Conservation (phyloP, 305 asterid genomes). For the Solanum aculeatissimum region DNA sequence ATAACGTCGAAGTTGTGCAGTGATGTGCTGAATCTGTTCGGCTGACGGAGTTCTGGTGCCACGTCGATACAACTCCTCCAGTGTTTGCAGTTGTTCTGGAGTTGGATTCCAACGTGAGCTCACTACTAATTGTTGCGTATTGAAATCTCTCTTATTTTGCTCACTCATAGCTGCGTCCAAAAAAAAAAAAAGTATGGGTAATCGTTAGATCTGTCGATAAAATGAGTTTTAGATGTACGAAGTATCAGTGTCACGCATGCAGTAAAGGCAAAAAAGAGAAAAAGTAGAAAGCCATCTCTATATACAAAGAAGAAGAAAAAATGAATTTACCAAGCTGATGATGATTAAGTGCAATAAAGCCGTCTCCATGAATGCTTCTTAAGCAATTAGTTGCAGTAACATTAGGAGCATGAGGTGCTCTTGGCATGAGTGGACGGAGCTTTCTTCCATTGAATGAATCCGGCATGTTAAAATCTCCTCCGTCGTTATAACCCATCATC, state of each 20-base stretch:
- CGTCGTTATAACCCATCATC: conserved; percentile 86
- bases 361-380: conserved; percentile 24
- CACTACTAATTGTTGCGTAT: conserved; percentile 70
- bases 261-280: background rate
- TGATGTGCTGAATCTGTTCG: conserved; percentile 87
- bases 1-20: conserved; percentile 62
- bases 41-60: conserved; percentile 90
- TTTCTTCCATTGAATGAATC: conserved; percentile 46
- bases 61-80: conserved; percentile 66
- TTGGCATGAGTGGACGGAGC: conserved; percentile 56
- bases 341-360: conserved; percentile 44
- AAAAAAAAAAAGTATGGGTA: background rate
- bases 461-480: conserved; percentile 39
- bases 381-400: conserved; percentile 17
- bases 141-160: conserved; percentile 50
- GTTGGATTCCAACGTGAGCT: conserved; percentile 97
- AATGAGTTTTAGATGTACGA: background rate
- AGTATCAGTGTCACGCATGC: conserved; percentile 1
- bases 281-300: background rate
- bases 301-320: background rate
- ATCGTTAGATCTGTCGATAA: background rate
- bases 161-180: conserved; percentile 38
- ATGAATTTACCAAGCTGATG: conserved; percentile 30
- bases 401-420: conserved; percentile 19
- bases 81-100: conserved; percentile 83